Base-by-base conservation (phyloP, 2,329 filamentous ascomycete genomes). In the Intubia oerlemansii region DNA sequence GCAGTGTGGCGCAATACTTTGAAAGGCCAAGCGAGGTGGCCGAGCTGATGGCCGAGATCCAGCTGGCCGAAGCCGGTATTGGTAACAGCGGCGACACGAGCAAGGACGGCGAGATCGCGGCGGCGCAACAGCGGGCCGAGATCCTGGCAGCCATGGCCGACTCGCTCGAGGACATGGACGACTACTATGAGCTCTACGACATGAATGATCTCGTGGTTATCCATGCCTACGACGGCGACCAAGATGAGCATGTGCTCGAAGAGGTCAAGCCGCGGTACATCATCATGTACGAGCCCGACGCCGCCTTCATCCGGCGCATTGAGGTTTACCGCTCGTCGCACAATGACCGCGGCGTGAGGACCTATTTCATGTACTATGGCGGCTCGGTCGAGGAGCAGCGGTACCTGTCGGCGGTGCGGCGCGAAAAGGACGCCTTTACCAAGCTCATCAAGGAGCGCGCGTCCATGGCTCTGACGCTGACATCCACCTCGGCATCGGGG, bases 271-370 rank as follows among this genome's bases (percentile, higher is more conserved):
- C 88, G 19, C 72, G 79, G 34, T 93, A 93, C 49, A 81, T 98
- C 34, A 77, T 98, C 53, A 95, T 98, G 88, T 98, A 93, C 49
- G 88, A 95, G 46, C 85, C 88, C 1, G 82, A 95, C 39, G 71
- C 85, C 4, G 73, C 85, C 4, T 98, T 98, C 48, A 92, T 95
- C 42, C 71, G 88, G 10, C 65, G 85, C 21, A 76, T 98, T 13
- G 88, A 98, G 47, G 84, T 95, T 2, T 98, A 95, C 51, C 72
- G 88, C 22, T 92, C 82, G 29, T 93, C 84, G 8, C 88, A 98
- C 51, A 77, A 73, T 33, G 80, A 85, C 46, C 63, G 82, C 20
- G 82, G 80, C 42, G 79, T 95, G 24, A 68, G 81, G 24, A 84
- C 92, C 1, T 98, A 93, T 53, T 95, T 95, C 47, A 70, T 95